Evolutionary conservation across 1,284 basidiomycete genomes (phyloP).

Genomic region (Cerioporus squamosus): DNA sequence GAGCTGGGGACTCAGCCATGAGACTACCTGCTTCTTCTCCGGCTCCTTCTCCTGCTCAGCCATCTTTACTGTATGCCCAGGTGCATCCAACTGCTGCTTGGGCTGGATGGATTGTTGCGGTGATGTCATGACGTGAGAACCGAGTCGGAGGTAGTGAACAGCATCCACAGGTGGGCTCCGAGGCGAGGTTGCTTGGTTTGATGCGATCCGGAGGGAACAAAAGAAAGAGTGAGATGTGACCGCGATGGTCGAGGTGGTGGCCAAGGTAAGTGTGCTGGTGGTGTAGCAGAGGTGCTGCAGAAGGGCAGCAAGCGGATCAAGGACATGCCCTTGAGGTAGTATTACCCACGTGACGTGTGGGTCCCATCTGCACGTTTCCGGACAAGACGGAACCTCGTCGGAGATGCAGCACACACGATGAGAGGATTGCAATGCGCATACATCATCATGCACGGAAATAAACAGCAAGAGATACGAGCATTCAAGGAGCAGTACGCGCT

Average conservation of each 20-base stretch:
- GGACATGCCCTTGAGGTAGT: too few relatives aligned
- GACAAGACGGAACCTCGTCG: not conserved
- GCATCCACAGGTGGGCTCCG: conserved; percentile 14
- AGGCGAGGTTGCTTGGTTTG: not conserved
- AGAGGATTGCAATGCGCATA: not conserved
- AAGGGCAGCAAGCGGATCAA: conserved; percentile 16
- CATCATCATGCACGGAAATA: conserved; percentile 2
- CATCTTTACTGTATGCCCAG: conserved; percentile 14
- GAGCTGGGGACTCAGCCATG: conserved; percentile 59
- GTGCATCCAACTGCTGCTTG: conserved; percentile 12
- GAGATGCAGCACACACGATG: not conserved
- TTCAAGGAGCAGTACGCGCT: conserved; percentile 13
- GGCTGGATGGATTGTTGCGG: conserved; percentile 16
- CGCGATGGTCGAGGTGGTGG: conserved; percentile 2
- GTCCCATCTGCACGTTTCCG: too few relatives aligned
- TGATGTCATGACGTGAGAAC: conserved; percentile 26
- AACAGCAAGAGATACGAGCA: conserved; percentile 5
- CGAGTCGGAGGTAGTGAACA: conserved; percentile 2
- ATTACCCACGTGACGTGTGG: conserved; percentile 12
- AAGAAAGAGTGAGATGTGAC: conserved; percentile 3
- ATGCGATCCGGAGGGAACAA: not conserved
- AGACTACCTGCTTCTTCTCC: conserved; percentile 7
- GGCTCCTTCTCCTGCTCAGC: conserved; percentile 12
- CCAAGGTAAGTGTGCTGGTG: conserved; percentile 3
- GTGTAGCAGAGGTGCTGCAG: not conserved